Evolutionary conservation across 2,329 filamentous ascomycete genomes (phyloP).

Genomic region (Corynespora cassiicola): DNA sequence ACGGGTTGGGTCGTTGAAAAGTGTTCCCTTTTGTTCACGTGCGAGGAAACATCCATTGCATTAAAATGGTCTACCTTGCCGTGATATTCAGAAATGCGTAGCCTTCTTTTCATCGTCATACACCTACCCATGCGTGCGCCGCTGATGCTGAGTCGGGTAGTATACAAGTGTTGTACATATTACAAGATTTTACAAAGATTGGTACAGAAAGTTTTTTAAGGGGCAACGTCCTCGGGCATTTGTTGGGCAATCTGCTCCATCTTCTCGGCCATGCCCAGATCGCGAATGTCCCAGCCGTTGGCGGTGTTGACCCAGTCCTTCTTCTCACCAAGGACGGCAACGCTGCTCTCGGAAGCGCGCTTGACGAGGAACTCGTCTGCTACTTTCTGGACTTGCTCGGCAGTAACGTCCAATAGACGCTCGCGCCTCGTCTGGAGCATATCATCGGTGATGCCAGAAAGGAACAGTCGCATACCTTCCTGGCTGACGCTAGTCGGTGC

Average conservation of each 20-base stretch:
- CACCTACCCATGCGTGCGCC: slow-evolving; percentile 9
- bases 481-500: slow-evolving; percentile 85
- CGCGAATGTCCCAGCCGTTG: slow-evolving; percentile 76
- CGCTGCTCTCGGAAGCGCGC: slow-evolving; percentile 66
- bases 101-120: slow-evolving; percentile 7
- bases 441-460: slow-evolving; percentile 82
- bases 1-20: too few relatives aligned
- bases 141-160: slow-evolving; percentile 27
- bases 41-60: too few relatives aligned
- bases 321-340: slow-evolving; percentile 82
- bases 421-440: slow-evolving; percentile 88
- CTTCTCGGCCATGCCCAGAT: slow-evolving; percentile 67
- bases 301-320: slow-evolving; percentile 71
- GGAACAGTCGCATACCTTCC: slow-evolving; percentile 85
- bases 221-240: slow-evolving; percentile 22
- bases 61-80: too few relatives aligned
- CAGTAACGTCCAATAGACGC: slow-evolving; percentile 83
- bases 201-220: slow-evolving; percentile 6
- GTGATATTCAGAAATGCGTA: too few relatives aligned
- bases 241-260: slow-evolving; percentile 29
- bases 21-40: too few relatives aligned
- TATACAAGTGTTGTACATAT: slow-evolving; percentile 25
- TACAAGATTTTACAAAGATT: slow-evolving; percentile 11
- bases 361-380: slow-evolving; percentile 84
- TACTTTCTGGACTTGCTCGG: slow-evolving; percentile 77